Percentiles rank a stretch among this genome's conserved stretches.
phyloP scores from a whole-genome alignment of 1,284 basidiomycete species.

The Austroboletus niveus region DNA sequence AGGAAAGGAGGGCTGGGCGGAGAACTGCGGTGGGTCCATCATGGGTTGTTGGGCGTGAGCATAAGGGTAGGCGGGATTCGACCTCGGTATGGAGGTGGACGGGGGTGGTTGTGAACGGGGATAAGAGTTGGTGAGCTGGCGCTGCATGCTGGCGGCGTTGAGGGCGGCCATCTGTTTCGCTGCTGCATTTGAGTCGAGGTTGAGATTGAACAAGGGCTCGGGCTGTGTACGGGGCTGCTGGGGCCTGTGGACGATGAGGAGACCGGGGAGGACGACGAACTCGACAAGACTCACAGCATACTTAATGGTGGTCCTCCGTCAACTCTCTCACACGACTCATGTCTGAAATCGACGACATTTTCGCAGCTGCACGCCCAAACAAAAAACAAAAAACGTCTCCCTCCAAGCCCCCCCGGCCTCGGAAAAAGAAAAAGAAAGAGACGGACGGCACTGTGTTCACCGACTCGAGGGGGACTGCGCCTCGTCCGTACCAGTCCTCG shows the following conservation, averaged over 20 bases:
- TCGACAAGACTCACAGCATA: conserved; percentile 33
- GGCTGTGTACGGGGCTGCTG: conserved; percentile 35
- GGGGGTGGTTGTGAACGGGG: conserved; percentile 39
- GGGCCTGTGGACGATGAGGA: conserved; percentile 26
- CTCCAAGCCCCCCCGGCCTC: conserved; percentile 11
- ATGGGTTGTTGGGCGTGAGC: conserved; percentile 8
- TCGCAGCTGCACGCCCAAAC: conserved; percentile 46
- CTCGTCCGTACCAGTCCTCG: conserved; percentile 52
- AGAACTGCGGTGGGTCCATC: conserved; percentile 21
- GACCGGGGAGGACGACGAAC: neutral
- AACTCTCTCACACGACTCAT: conserved; percentile 17
- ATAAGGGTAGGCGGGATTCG: too few relatives aligned
- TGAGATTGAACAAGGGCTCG: conserved; percentile 26
- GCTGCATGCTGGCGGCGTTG: conserved; percentile 58
- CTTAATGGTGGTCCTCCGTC: conserved; percentile 21
- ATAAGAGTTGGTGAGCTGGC: conserved; percentile 48
- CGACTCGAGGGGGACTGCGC: conserved; percentile 73
- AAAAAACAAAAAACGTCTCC: conserved; percentile 35
- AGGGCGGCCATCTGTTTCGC: conserved; percentile 78
- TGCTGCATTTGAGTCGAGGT: conserved; percentile 50
- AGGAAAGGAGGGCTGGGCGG: conserved; percentile 27
- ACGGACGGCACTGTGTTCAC: conserved; percentile 59
- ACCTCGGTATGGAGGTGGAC: conserved; percentile 12
- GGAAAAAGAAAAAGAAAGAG: conserved; percentile 28
- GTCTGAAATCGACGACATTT: conserved; percentile 76